Percentiles rank a stretch among this genome's conserved stretches.
These are phyloP conservation scores for Podospora bellae-mahoneyi DNA, from an alignment of 495 filamentous ascomycete species.

Conservation along the genomic window DNA sequence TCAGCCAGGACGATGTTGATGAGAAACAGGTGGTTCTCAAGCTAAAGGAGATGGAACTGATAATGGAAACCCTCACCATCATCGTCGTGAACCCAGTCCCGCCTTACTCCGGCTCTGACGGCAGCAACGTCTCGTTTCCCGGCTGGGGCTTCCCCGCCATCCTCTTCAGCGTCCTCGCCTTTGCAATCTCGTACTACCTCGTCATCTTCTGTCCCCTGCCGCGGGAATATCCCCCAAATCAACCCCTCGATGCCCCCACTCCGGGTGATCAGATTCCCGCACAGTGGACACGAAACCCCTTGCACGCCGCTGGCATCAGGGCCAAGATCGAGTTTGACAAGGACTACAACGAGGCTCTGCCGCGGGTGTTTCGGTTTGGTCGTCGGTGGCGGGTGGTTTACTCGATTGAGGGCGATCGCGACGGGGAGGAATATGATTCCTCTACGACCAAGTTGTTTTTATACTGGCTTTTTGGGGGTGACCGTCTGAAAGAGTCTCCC, in stretches of 20 bases:
- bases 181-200: neutral
- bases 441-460: neutral
- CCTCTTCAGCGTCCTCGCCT: neutral
- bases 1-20: no score
- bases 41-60: no score
- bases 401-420: neutral
- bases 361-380: neutral
- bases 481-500: neutral
- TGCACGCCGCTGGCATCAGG: neutral
- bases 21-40: no score
- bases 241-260: neutral
- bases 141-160: neutral
- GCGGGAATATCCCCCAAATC: neutral
- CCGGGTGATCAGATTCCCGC: neutral
- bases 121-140: neutral
- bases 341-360: neutral
- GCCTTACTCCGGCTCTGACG: neutral
- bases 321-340: neutral
- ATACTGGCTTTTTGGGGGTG: conserved; percentile 4
- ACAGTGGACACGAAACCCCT: neutral
- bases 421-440: neutral
- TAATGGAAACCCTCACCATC: neutral
- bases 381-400: neutral
- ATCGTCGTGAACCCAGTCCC: neutral
- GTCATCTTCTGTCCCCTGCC: neutral